Base-by-base conservation (phyloP, 768 basidiomycete genomes). In the Pleurotus ostreatus region DNA sequence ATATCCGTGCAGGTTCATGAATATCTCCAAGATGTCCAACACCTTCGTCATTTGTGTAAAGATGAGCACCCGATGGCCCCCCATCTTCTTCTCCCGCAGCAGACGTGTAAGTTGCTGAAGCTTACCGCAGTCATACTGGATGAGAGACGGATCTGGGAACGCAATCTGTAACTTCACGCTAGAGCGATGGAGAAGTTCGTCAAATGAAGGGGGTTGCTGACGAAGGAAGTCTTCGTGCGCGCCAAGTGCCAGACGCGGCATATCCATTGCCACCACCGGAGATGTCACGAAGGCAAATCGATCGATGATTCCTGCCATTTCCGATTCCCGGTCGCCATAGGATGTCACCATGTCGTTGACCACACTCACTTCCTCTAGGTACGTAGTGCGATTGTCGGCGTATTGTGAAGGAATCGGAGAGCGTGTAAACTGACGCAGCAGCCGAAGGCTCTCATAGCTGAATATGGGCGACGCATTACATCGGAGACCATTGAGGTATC, bases 11-110 rank as follows among this genome's bases (percentile, higher is more conserved):
- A 93, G 86, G 63, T 89, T 95, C 57, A 98, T 79, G 70, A 94
- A 98, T 15, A 87, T 86, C 68, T 98, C 95, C 52, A 98, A 80
- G 58, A 98, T 92, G 66, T 98, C 95, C 57, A 98, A 78, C 30
- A 98, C 87, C 58, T 81, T 80, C 26, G 95, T 96, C 95, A 98
- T 98, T 65, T 98, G 95, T 0, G 95, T 98, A 71, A 98, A 98
- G 60, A 98, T 95, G 46, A 98, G 78, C 22, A 91, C 80, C 5
- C 95, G 88, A 66, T 97, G 94, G 0, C 94, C 93, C 5, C 85
- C 92, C 0, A 85, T 82, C 66, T 94, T 93, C 70, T 85, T 89
- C 68, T 90, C 83, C 45, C 92, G 83, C 8, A 98, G 76, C 23
- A 98, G 74, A 22, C 73, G 74, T n/a, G 85, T 81, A 6, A 98